Conservation (phyloP, 1,139 yeast species). For the Blastobotrys arbuscula region DNA sequence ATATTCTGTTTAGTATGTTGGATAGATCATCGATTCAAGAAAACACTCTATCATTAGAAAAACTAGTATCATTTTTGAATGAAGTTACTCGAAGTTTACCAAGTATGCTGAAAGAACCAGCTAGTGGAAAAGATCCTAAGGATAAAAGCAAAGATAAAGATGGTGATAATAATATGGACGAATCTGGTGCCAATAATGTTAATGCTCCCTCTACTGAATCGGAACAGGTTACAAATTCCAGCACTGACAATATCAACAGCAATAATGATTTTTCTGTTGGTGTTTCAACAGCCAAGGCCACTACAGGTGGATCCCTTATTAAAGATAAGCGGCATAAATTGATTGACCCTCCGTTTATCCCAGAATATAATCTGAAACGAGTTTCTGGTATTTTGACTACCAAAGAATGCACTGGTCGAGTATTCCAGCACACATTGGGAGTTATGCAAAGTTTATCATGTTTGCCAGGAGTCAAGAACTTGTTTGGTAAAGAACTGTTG, state of each 20-base stretch:
- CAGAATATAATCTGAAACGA: slow-evolving; percentile 55
- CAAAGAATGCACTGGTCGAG: slow-evolving; percentile 79
- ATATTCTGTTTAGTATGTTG: slow-evolving; percentile 56
- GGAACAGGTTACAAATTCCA: too few species aligned
- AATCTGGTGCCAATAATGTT: slow-evolving; percentile 9
- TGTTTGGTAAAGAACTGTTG: slow-evolving; percentile 66
- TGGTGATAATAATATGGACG: slow-evolving; percentile 17
- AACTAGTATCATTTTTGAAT: slow-evolving; percentile 67
- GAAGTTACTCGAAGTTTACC: slow-evolving; percentile 70
- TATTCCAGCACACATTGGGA: slow-evolving; percentile 78
- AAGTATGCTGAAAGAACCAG: slow-evolving; percentile 24
- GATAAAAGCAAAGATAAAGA: slow-evolving; percentile 17
- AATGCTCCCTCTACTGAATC: slow-evolving; percentile 5
- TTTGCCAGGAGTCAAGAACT: slow-evolving; percentile 54
- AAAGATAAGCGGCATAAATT: slow-evolving; percentile 19
- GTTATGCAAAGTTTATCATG: slow-evolving; percentile 74
- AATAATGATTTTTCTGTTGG: too few species aligned
- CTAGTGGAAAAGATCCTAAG: slow-evolving; percentile 11
- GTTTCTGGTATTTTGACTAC: slow-evolving; percentile 69
- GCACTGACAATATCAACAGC: too few species aligned
- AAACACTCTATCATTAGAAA: slow-evolving; percentile 71
- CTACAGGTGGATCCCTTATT: too few species aligned
- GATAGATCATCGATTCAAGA: slow-evolving; percentile 60
- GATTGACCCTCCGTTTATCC: slow-evolving; percentile 58
- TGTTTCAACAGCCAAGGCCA: too few species aligned